Evolutionary conservation across 129 eudicot species (phyloP).

Genomic region (Ambrosia trifida): DNA sequence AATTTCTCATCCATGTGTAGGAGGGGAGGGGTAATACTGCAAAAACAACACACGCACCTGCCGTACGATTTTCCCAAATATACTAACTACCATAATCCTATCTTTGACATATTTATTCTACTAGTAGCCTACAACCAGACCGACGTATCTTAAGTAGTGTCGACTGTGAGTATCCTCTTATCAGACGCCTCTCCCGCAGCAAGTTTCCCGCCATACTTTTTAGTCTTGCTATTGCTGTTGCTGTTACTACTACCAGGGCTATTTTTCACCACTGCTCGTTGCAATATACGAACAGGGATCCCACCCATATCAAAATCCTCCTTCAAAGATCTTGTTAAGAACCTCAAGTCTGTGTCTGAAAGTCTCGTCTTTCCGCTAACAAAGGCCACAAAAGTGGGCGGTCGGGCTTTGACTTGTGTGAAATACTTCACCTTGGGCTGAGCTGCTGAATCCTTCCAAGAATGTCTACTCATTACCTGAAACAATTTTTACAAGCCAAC

Average conservation of each 20-base stretch:
- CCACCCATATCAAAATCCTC: slow-evolving; percentile 96
- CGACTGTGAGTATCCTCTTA: slow-evolving; percentile 47
- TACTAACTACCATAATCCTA: too few species aligned
- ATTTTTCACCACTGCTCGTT: slow-evolving; percentile 44
- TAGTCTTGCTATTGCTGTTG: too few species aligned
- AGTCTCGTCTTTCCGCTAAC: slow-evolving; percentile 69
- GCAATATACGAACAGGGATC: slow-evolving; percentile 83
- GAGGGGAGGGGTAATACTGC: too few species aligned
- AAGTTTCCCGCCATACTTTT: slow-evolving; percentile 29
- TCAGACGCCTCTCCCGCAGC: slow-evolving; percentile 51
- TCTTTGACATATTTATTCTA: too few species aligned
- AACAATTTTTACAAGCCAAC: neutral
- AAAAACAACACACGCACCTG: too few species aligned
- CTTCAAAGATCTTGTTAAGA: slow-evolving; percentile 80
- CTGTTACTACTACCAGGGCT: slow-evolving; percentile 27
- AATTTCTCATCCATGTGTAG: too few species aligned
- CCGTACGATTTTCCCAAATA: too few species aligned
- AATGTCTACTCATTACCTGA: slow-evolving; percentile 98
- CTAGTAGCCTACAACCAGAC: too few species aligned
- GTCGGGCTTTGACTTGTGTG: slow-evolving; percentile 95
- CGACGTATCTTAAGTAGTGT: slow-evolving; percentile 11
- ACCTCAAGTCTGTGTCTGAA: slow-evolving; percentile 81
- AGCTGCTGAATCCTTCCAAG: slow-evolving; percentile 88
- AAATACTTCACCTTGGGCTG: slow-evolving; percentile 91
- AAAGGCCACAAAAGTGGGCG: slow-evolving; percentile 97